These are phyloP conservation scores for Aspergillus japonicus DNA, from an alignment of 2,329 filamentous ascomycete species.

Conservation along the genomic window DNA sequence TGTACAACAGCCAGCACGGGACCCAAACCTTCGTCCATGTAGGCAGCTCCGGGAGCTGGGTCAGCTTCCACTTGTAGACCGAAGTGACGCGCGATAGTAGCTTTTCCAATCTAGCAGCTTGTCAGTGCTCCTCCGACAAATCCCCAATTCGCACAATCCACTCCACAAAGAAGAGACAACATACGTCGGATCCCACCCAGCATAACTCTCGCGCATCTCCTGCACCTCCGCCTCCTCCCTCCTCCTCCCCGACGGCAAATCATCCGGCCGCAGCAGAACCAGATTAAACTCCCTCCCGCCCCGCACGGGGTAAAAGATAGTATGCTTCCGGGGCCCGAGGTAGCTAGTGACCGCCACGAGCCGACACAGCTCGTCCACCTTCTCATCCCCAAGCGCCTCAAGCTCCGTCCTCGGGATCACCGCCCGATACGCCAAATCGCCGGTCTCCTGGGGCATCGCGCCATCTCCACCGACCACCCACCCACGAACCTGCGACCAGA, in stretches of 20 bases:
- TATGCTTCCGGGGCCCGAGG: slow-evolving; percentile 61
- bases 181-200: slow-evolving; percentile 58
- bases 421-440: slow-evolving; percentile 63
- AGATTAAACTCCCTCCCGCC: slow-evolving; percentile 61
- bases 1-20: neutral
- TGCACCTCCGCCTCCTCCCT: slow-evolving; percentile 53
- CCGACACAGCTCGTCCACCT: slow-evolving; percentile 42
- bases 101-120: slow-evolving; percentile 15
- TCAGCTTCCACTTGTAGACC: slow-evolving; percentile 66
- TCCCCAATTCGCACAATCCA: neutral
- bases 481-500: slow-evolving; percentile 16
- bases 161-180: neutral
- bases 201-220: slow-evolving; percentile 60
- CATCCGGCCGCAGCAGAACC: slow-evolving; percentile 62
- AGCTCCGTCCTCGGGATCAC: slow-evolving; percentile 51
- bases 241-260: slow-evolving; percentile 17
- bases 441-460: slow-evolving; percentile 52
- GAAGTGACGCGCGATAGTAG: slow-evolving; percentile 51
- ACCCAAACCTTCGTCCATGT: slow-evolving; percentile 38
- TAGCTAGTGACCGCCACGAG: slow-evolving; percentile 57
- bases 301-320: slow-evolving; percentile 61
- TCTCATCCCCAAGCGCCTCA: slow-evolving; percentile 45
- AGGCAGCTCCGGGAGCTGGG: slow-evolving; percentile 45
- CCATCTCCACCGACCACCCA: slow-evolving; percentile 38
- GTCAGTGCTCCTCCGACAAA: neutral